Evolutionary conservation across 768 basidiomycete species (phyloP), one percentile per base, ranked within the genome.

Genomic region (Aureoboletus auriporus): DNA sequence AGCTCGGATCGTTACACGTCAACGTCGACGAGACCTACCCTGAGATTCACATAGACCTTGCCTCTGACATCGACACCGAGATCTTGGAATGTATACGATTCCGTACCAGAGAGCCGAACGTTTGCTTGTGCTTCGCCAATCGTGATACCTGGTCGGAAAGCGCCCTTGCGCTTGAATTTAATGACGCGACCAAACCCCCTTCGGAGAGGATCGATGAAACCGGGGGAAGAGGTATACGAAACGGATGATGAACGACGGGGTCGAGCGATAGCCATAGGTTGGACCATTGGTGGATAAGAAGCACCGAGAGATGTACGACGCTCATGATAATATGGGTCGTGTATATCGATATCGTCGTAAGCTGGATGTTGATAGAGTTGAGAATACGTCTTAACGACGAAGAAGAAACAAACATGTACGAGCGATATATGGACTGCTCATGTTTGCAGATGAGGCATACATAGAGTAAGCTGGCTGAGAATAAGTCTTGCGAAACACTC

Each of bases 161-260:
- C 71, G 10, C 82, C 83, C 70, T 83, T 87, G 62, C 82, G 79
- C 67, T 83, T 86, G 69, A 89, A 89, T 62, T 84, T 86, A 50
- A 89, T 71, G 46, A 79, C 69, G 35, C 75, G 67, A 26, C 76
- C 70, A 55, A 74, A 76, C 12, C 75, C 70, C 23, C 73, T 71
- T 17, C 74, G 75, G 60, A 75, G 78, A n/a, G 68, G 60, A 48
- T 80, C 74, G 31, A 58, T 34, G 54, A 68, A 69, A 1, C 68
- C 62, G 8, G 69, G 57, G 30, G 68, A 61, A 23, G 72, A 67
- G 11, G 65, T 47, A 29, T 73, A 67, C 27, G 76, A 71, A 42
- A 76, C 45, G 30, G 67, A 69, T 59, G 72, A 58, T 69, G 73
- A 53, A 68, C 77, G 58, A 46, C 64, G 63, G n/a, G 49, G 56